Evolutionary conservation across 441 rosid genomes (phyloP).

Genomic region (Erodium trifolium): DNA sequence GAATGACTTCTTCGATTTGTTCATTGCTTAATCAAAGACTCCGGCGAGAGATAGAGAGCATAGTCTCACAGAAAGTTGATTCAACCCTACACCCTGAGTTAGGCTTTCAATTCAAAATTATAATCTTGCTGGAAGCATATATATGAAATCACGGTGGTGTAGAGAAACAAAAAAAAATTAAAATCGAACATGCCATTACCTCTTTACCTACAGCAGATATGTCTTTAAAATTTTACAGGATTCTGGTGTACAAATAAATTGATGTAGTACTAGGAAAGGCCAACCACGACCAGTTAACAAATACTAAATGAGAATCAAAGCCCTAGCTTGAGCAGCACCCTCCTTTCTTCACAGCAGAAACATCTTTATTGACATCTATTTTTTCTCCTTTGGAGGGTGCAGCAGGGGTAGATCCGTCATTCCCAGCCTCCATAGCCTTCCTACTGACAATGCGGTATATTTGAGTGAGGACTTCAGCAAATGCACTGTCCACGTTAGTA

Average conservation of each 20-base stretch:
- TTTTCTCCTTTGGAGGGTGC: constrained; percentile 38
- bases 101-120: no score
- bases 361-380: not conserved
- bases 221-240: not conserved
- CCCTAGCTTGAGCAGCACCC: constrained; percentile 4
- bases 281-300: not conserved
- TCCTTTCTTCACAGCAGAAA: not conserved
- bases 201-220: not conserved
- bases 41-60: no score
- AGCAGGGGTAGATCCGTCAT: constrained; percentile 36
- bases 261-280: not conserved
- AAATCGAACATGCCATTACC: not conserved
- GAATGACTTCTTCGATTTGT: no score
- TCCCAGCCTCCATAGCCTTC: constrained; percentile 36
- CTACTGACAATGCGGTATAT: constrained; percentile 43
- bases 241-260: not conserved
- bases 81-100: no score
- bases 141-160: no score
- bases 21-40: no score
- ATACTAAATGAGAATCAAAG: not conserved
- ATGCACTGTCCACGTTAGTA: constrained; percentile 48
- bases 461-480: constrained; percentile 38
- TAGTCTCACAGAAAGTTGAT: no score
- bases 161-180: no score
- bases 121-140: no score